These are phyloP conservation scores for Durusdinium trenchii DNA, from an alignment of 73 alveolate genomes.

Conservation along the genomic window DNA sequence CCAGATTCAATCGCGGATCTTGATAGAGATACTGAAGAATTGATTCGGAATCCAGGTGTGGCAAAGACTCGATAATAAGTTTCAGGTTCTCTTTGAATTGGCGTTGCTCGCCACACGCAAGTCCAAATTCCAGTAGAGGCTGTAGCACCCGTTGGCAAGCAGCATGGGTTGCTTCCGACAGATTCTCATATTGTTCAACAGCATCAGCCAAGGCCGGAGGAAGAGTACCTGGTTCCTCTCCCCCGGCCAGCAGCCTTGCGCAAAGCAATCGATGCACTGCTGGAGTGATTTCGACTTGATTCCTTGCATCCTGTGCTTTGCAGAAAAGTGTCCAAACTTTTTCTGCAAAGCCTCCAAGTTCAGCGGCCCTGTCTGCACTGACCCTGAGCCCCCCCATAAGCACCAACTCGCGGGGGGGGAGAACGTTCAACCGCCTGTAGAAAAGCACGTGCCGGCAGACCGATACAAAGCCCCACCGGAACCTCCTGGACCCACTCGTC, in stretches of 20 bases:
- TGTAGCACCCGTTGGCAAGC: constrained; percentile 51
- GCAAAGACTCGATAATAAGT: constrained; percentile 42
- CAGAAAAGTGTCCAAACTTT: constrained; percentile 34
- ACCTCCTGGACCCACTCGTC: constrained; percentile 33
- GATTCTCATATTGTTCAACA: background rate
- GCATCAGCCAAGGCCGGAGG: constrained; percentile 34
- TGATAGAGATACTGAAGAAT: background rate
- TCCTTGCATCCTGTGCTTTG: constrained; percentile 33
- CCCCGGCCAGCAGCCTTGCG: constrained; percentile 49
- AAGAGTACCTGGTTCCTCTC: background rate
- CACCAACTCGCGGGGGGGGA: constrained; percentile 14
- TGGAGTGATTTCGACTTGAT: background rate
- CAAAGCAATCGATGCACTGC: constrained; percentile 41
- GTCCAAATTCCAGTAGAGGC: constrained; percentile 33
- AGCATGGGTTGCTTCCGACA: background rate
- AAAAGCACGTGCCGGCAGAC: constrained; percentile 61
- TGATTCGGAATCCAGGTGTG: constrained; percentile 52
- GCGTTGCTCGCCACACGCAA: constrained; percentile 40
- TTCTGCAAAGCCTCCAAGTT: constrained; percentile 26
- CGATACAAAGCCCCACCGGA: constrained; percentile 50
- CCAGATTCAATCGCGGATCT: background rate
- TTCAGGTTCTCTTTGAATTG: constrained; percentile 50
- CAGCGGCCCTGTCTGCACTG: background rate
- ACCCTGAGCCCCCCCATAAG: constrained; percentile 27
- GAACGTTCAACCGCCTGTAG: constrained; percentile 48